phyloP scores from a whole-genome alignment of 1,284 basidiomycete genomes.

The Cryptococcus wingfieldii region DNA sequence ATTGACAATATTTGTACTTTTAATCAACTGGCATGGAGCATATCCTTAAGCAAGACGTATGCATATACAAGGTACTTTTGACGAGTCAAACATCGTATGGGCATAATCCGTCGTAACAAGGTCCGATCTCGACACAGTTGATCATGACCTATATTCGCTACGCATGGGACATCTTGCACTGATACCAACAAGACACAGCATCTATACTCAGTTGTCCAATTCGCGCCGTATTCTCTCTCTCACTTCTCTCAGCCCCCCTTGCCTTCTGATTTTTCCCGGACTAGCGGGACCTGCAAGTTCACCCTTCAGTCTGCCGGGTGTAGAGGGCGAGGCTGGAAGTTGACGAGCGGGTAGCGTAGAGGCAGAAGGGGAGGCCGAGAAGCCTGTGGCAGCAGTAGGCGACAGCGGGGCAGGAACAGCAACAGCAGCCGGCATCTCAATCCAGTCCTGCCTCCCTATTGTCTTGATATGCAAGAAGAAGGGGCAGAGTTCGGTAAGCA shows the following conservation, averaged over 20 bases:
- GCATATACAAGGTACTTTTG: neutral
- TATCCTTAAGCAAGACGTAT: neutral
- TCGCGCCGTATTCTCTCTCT: slow-evolving; percentile 38
- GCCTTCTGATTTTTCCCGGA: slow-evolving; percentile 40
- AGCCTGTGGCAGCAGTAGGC: slow-evolving; percentile 3
- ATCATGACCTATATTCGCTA: neutral
- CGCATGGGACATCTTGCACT: neutral
- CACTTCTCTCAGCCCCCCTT: slow-evolving; percentile 38
- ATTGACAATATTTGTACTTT: neutral
- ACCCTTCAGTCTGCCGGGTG: slow-evolving; percentile 8
- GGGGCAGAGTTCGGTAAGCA: slow-evolving; percentile 48
- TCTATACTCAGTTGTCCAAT: slow-evolving; percentile 17
- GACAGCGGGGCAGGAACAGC: slow-evolving; percentile 8
- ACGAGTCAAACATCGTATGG: neutral
- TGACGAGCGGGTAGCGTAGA: neutral
- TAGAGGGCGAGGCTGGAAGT: slow-evolving; percentile 7
- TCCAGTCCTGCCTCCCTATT: slow-evolving; percentile 44
- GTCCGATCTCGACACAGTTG: neutral
- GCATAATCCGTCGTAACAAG: neutral
- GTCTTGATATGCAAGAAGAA: slow-evolving; percentile 43
- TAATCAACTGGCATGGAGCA: neutral
- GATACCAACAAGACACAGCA: neutral
- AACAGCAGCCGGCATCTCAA: slow-evolving; percentile 44
- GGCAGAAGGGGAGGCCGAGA: slow-evolving; percentile 6
- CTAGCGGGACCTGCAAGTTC: slow-evolving; percentile 28